Conservation (phyloP, 2,329 filamentous ascomycete species). For the Drechslerella coelobrocha region DNA sequence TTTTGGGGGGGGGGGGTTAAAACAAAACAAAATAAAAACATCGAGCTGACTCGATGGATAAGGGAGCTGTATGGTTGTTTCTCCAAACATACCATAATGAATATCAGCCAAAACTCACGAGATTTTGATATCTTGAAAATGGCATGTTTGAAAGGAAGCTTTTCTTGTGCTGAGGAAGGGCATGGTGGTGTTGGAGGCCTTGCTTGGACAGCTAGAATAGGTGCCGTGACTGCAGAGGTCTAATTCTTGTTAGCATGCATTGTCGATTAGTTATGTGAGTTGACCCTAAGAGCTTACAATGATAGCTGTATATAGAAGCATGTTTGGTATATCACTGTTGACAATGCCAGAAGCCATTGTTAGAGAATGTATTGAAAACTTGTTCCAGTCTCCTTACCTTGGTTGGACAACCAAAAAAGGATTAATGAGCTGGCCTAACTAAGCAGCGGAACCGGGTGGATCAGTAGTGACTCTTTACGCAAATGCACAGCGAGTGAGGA, state of each 20-base stretch:
- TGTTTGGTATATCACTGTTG: slow-evolving; percentile 70
- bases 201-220: slow-evolving; percentile 30
- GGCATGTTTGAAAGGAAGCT: slow-evolving; percentile 25
- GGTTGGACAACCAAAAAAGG: slow-evolving; percentile 74
- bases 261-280: not conserved
- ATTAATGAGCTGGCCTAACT: slow-evolving; percentile 76
- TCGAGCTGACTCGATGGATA: not conserved
- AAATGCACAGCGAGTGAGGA: not conserved
- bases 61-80: not conserved
- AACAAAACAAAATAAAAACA: too few relatives aligned
- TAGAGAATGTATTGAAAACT: not conserved
- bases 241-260: not conserved
- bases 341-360: not conserved
- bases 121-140: slow-evolving; percentile 19
- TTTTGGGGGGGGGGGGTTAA: too few relatives aligned
- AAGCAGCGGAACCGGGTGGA: not conserved
- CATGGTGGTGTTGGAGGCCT: slow-evolving; percentile 38
- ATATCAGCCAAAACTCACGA: slow-evolving; percentile 41
- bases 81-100: slow-evolving; percentile 22
- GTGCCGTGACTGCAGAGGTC: slow-evolving; percentile 35
- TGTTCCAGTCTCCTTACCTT: slow-evolving; percentile 41
- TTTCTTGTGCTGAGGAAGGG: slow-evolving; percentile 43
- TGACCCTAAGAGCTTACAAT: slow-evolving; percentile 67
- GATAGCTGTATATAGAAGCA: slow-evolving; percentile 84
- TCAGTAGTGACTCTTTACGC: not conserved